Evolutionary conservation across 2,329 filamentous ascomycete genomes (phyloP).

Genomic region (Karstenula rhodostoma): DNA sequence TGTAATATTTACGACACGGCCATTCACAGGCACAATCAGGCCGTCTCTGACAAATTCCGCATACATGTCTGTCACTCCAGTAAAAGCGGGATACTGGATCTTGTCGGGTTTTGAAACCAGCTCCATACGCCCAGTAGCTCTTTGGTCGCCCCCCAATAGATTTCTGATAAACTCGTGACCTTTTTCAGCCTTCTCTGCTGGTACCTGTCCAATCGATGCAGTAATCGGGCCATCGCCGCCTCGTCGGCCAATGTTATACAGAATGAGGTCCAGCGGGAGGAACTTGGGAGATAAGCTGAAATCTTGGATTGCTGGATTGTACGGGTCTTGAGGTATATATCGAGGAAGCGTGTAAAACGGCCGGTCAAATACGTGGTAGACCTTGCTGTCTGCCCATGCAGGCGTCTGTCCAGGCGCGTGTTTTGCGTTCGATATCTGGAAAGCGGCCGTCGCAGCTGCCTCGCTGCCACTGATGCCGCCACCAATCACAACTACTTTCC

Average conservation of each 20-base stretch:
- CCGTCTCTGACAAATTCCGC: conserved; percentile 75
- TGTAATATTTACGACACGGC: conserved; percentile 43
- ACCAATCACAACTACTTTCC: conserved; percentile 77
- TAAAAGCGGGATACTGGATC: conserved; percentile 65
- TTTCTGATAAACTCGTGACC: conserved; percentile 59
- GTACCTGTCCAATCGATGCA: conserved; percentile 72
- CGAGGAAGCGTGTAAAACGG: conserved; percentile 77
- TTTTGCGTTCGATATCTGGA: conserved; percentile 71
- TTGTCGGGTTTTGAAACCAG: conserved; percentile 53
- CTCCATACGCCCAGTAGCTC: conserved; percentile 44
- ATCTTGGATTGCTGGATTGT: conserved; percentile 26
- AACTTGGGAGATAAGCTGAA: conserved; percentile 64
- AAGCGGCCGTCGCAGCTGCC: conserved; percentile 75
- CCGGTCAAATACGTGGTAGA: conserved; percentile 74
- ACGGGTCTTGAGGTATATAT: conserved; percentile 49
- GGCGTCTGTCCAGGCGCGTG: conserved; percentile 58
- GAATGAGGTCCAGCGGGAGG: conserved; percentile 74
- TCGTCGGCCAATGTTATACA: conserved; percentile 74
- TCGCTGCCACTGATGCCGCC: conserved; percentile 86
- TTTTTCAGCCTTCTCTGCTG: conserved; percentile 63
- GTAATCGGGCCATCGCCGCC: conserved; percentile 62
- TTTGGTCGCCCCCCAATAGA: conserved; percentile 57
- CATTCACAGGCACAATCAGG: conserved; percentile 50
- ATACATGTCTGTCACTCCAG: conserved; percentile 77
- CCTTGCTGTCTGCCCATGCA: conserved; percentile 54